Percentiles rank a stretch among this genome's conserved stretches.
Conservation (phyloP, 2,329 filamentous ascomycete species). For the Tolypocladium amazonense region DNA sequence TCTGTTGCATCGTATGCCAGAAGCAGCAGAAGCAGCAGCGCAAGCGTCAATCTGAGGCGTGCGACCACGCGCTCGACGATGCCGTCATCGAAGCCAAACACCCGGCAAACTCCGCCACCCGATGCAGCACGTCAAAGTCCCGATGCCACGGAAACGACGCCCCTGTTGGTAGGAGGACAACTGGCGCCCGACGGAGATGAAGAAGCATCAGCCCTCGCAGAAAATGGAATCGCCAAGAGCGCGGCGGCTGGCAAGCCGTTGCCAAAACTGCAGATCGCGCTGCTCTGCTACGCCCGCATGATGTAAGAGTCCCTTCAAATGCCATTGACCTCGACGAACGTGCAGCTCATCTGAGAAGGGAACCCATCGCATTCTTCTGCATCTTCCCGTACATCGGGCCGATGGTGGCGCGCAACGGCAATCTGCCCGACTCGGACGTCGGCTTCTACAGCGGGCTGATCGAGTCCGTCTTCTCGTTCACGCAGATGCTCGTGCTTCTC, state of each 20-base stretch:
- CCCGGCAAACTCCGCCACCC: background rate
- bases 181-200: background rate
- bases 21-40: background rate
- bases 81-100: background rate
- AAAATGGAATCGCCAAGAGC: background rate
- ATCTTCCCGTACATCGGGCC: conserved; percentile 73
- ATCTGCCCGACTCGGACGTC: conserved; percentile 52
- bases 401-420: conserved; percentile 61
- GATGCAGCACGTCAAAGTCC: background rate
- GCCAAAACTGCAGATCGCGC: conserved; percentile 52
- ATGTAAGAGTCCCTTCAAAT: conserved; percentile 20
- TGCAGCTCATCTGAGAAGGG: conserved; percentile 16
- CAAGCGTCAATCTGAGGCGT: background rate
- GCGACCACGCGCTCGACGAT: background rate
- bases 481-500: conserved; percentile 70
- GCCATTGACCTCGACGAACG: background rate
- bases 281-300: conserved; percentile 63
- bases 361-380: conserved; percentile 73
- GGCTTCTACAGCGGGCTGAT: conserved; percentile 75
- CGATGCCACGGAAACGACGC: background rate
- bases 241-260: conserved; percentile 29
- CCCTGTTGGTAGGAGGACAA: background rate
- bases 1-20: background rate
- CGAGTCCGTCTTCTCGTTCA: conserved; percentile 61
- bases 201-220: background rate